phyloP scores from a whole-genome alignment of 108 stramenopile genomes.

The Cyclotella baltica region DNA sequence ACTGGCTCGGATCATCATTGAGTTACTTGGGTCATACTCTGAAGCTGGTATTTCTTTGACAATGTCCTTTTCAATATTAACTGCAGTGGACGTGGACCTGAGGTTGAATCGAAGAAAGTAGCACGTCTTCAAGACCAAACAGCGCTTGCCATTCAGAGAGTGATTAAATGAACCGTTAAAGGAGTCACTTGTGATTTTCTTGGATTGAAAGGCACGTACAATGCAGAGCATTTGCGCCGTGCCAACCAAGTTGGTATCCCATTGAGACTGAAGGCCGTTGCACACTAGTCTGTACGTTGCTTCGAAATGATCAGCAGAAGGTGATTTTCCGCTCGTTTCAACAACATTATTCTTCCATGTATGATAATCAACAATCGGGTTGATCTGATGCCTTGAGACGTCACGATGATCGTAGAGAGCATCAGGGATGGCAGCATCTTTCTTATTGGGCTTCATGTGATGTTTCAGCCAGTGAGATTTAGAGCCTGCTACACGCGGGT shows the following conservation, averaged over 20 bases:
- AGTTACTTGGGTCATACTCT: not conserved
- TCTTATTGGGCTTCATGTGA: constrained; percentile 23
- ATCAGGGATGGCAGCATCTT: constrained; percentile 10
- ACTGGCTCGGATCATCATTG: constrained; percentile 14
- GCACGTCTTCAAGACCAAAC: constrained; percentile 27
- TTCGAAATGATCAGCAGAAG: constrained; percentile 5
- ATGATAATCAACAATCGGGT: constrained; percentile 21
- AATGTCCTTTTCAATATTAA: not conserved
- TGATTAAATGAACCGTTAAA: not conserved
- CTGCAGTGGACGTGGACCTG: not conserved
- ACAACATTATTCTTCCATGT: constrained; percentile 26
- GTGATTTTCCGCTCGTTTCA: too few species aligned
- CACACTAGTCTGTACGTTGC: constrained; percentile 13
- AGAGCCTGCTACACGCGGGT: constrained; percentile 19
- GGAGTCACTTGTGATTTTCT: not conserved
- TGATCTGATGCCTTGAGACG: constrained; percentile 2
- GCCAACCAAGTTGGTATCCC: not conserved
- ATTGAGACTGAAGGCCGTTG: not conserved
- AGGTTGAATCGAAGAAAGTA: constrained; percentile 15
- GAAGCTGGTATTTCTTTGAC: constrained; percentile 4
- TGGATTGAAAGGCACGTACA: not conserved
- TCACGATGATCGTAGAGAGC: constrained; percentile 18
- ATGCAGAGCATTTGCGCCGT: constrained; percentile 11
- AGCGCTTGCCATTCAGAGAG: constrained; percentile 27
- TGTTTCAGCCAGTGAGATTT: not conserved